phyloP scores from a whole-genome alignment of 345 rosid species.

The Sisymbrium irio region DNA sequence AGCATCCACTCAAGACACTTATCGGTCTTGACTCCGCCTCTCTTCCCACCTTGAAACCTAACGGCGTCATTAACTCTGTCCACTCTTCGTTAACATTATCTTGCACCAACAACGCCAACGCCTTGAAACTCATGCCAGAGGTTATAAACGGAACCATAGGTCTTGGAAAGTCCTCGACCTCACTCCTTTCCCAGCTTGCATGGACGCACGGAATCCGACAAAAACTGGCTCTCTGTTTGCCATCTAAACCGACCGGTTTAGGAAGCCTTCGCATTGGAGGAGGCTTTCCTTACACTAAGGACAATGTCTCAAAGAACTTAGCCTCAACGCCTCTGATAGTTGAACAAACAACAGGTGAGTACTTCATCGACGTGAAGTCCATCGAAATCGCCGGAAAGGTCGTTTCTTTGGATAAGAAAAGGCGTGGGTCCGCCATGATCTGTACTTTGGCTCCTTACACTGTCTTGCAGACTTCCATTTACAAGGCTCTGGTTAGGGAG shows the following conservation, averaged over 20 bases:
- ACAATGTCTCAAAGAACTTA: not conserved
- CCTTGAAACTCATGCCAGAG: not conserved
- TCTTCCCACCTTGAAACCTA: not conserved
- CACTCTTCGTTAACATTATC: not conserved
- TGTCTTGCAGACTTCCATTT: conserved; percentile 15
- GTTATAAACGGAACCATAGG: conserved; percentile 22
- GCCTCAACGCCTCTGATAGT: conserved; percentile 16
- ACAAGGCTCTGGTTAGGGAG: conserved; percentile 16
- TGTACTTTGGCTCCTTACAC: conserved; percentile 32
- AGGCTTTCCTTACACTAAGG: not conserved
- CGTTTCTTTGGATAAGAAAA: not conserved
- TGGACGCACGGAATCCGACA: not conserved
- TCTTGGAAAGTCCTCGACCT: not conserved
- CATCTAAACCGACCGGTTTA: not conserved
- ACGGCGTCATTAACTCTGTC: not conserved
- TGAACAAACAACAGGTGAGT: not conserved
- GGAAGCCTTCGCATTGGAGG: conserved; percentile 20
- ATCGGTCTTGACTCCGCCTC: not conserved
- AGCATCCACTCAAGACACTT: conserved; percentile 14
- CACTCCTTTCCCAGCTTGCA: conserved; percentile 1
- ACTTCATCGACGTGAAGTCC: conserved; percentile 26
- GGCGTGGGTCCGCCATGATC: conserved; percentile 22
- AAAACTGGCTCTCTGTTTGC: conserved; percentile 16
- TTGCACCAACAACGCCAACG: not conserved
- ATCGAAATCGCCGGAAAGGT: not conserved